A percentile compares a stretch with the other conserved stretches of the same genome.
Conservation (phyloP, 495 filamentous ascomycete genomes). For the Aspergillus baeticus region DNA sequence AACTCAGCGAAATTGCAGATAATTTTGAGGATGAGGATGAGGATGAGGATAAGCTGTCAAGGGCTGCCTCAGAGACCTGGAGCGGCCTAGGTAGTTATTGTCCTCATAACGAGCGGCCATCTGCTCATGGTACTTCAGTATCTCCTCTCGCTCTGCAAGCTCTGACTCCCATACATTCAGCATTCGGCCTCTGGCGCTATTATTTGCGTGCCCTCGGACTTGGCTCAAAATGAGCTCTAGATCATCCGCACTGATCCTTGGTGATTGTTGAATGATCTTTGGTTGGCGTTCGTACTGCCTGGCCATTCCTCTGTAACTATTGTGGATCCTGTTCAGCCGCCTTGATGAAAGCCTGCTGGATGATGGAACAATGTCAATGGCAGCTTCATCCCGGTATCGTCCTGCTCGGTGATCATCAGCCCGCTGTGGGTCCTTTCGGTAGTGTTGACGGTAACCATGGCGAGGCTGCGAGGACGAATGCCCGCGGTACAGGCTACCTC, state of each 20-base stretch:
- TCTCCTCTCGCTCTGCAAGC: constrained; percentile 22
- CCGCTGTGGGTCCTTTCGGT: constrained; percentile 15
- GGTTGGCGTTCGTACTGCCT: constrained; percentile 19
- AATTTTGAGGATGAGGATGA: constrained; percentile 21
- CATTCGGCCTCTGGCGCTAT: constrained; percentile 32
- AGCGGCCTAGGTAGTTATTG: constrained; percentile 5
- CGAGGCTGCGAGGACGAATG: constrained; percentile 14
- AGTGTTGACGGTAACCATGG: constrained; percentile 17
- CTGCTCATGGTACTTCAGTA: constrained; percentile 9
- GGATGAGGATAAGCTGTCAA: constrained; percentile 18
- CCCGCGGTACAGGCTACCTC: constrained; percentile 19
- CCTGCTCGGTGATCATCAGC: not conserved
- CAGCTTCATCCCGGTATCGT: constrained; percentile 7
- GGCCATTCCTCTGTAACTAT: constrained; percentile 6
- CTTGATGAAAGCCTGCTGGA: constrained; percentile 8
- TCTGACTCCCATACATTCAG: constrained; percentile 31
- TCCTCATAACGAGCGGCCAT: not conserved
- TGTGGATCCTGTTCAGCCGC: not conserved
- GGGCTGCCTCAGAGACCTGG: constrained; percentile 17
- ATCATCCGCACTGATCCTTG: constrained; percentile 13
- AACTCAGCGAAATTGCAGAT: constrained; percentile 9
- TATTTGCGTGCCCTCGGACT: constrained; percentile 11
- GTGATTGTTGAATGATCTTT: constrained; percentile 19
- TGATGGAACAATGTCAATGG: constrained; percentile 17
- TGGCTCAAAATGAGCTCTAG: constrained; percentile 24